Conservation (phyloP, 2,329 filamentous ascomycete species). For the Claviceps capensis region DNA sequence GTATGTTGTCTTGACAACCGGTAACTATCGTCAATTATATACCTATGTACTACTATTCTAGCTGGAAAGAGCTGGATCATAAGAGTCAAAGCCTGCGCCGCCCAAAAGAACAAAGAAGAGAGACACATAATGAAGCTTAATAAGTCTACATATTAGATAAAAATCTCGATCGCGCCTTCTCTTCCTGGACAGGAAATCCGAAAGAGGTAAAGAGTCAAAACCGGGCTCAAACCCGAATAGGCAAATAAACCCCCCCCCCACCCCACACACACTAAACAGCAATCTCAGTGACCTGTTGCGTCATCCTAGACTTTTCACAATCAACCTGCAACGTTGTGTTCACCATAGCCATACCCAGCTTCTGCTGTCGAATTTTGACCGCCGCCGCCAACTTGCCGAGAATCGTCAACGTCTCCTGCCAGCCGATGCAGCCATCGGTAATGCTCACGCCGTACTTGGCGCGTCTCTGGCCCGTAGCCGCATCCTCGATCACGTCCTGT, state of each 20-base stretch:
- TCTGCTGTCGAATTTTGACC: conserved; percentile 27
- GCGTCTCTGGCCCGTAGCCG: conserved; percentile 47
- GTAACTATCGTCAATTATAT: too few species aligned
- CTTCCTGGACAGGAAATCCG: too few species aligned
- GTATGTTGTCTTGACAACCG: too few species aligned
- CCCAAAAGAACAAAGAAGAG: too few species aligned
- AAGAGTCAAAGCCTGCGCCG: too few species aligned
- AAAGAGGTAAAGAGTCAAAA: neutral
- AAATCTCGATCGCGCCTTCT: too few species aligned
- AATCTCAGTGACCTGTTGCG: neutral
- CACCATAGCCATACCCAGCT: neutral
- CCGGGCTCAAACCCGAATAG: neutral
- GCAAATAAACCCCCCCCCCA: neutral
- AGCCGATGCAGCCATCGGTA: conserved; percentile 92
- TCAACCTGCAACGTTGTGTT: neutral
- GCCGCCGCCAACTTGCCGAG: conserved; percentile 67
- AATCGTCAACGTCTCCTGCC: conserved; percentile 75
- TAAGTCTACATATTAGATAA: too few species aligned
- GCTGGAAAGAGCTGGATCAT: too few species aligned
- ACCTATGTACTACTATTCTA: too few species aligned
- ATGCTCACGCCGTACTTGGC: conserved; percentile 91
- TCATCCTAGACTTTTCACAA: neutral
- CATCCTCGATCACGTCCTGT: conserved; percentile 85
- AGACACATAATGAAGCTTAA: too few species aligned
- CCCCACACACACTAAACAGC: neutral